phyloP scores from a whole-genome alignment of 2,329 filamentous ascomycete genomes.

The Epichloe festucae region DNA sequence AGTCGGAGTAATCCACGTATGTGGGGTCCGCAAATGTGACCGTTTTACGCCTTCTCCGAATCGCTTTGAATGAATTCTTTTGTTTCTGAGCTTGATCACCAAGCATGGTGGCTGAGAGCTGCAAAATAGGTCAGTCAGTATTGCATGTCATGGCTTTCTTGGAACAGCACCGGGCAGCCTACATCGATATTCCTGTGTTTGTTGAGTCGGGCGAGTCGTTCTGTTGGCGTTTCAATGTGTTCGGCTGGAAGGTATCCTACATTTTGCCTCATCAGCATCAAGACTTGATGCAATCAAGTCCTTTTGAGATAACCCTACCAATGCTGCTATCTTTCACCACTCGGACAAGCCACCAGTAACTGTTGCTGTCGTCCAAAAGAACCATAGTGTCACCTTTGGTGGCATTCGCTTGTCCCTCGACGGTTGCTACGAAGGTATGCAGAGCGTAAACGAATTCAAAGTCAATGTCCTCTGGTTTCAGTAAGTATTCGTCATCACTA shows the following conservation, averaged over 20 bases:
- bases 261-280: background rate
- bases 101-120: constrained; percentile 51
- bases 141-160: background rate
- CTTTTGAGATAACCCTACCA: constrained; percentile 27
- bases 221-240: constrained; percentile 95
- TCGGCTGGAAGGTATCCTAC: constrained; percentile 90
- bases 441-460: constrained; percentile 98
- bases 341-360: constrained; percentile 98
- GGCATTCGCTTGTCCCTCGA: constrained; percentile 95
- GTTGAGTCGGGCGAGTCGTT: constrained; percentile 83
- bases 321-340: constrained; percentile 98
- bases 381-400: constrained; percentile 99
- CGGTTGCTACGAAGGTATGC: constrained; percentile 93
- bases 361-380: constrained; percentile 93
- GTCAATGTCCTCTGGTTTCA: constrained; percentile 92
- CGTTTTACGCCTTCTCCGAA: constrained; percentile 72
- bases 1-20: constrained; percentile 77
- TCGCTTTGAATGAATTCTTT: constrained; percentile 71
- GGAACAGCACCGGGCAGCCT: constrained; percentile 22
- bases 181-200: constrained; percentile 98
- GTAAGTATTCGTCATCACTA: constrained; percentile 77
- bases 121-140: constrained; percentile 12
- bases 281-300: background rate
- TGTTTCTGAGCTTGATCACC: constrained; percentile 59
- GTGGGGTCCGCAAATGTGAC: constrained; percentile 78